Conservation (phyloP, 2,329 filamentous ascomycete genomes). For the Hortaea werneckii region DNA sequence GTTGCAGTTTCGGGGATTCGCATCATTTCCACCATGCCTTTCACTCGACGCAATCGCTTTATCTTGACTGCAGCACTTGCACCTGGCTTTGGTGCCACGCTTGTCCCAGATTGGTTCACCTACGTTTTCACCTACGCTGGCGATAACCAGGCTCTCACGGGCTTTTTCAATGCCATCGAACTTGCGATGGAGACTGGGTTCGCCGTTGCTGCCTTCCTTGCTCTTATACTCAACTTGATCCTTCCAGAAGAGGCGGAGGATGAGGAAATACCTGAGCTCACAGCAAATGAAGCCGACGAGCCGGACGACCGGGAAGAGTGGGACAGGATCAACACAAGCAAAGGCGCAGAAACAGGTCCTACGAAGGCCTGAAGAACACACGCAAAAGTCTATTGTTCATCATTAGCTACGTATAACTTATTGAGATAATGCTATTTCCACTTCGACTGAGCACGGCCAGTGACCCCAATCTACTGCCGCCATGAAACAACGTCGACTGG, state of each 20-base stretch:
- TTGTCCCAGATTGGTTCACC: constrained; percentile 32
- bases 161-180: constrained; percentile 60
- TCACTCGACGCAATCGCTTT: constrained; percentile 72
- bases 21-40: constrained; percentile 61
- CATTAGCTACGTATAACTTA: too few relatives aligned
- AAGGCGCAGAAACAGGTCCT: constrained; percentile 28
- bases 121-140: constrained; percentile 65
- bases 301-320: constrained; percentile 32
- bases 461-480: constrained; percentile 20
- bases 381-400: too few relatives aligned
- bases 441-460: not conserved
- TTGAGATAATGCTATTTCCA: not conserved
- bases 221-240: constrained; percentile 61
- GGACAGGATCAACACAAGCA: constrained; percentile 21
- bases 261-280: constrained; percentile 35
- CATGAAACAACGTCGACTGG: constrained; percentile 27
- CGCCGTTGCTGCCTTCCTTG: constrained; percentile 62
- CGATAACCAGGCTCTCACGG: constrained; percentile 54
- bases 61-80: constrained; percentile 67
- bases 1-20: constrained; percentile 69
- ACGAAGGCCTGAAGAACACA: too few relatives aligned
- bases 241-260: constrained; percentile 70
- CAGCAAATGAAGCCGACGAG: constrained; percentile 31
- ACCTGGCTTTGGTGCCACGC: constrained; percentile 52
- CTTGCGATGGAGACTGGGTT: constrained; percentile 50